phyloP scores from a whole-genome alignment of 306 rosid species.

The Nissolia schottii region DNA sequence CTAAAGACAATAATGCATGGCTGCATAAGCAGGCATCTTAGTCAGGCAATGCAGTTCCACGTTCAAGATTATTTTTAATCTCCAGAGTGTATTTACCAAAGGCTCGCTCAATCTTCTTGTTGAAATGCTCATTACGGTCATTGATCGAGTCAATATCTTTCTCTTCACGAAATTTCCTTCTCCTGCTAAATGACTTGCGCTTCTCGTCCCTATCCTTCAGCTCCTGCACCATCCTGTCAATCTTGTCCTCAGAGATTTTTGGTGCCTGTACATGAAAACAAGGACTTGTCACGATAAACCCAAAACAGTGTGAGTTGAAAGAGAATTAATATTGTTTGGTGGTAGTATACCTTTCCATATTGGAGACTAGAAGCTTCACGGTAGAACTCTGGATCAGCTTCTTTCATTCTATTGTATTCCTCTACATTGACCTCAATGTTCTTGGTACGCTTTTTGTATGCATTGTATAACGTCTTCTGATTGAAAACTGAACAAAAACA shows the following conservation, averaged over 20 bases:
- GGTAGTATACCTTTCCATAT: constrained; percentile 75
- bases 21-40: constrained; percentile 31
- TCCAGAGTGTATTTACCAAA: constrained; percentile 95
- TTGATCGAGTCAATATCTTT: constrained; percentile 97
- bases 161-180: constrained; percentile 88
- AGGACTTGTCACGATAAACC: constrained; percentile 5
- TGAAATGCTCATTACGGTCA: constrained; percentile 96
- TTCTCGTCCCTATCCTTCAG: constrained; percentile 80
- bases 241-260: constrained; percentile 75
- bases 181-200: constrained; percentile 76
- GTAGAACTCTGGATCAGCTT: constrained; percentile 95
- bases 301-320: background rate
- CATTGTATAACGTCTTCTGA: constrained; percentile 83
- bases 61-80: constrained; percentile 97
- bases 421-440: constrained; percentile 66
- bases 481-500: constrained; percentile 66
- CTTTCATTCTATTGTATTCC: constrained; percentile 90
- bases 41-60: constrained; percentile 97
- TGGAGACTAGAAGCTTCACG: constrained; percentile 98
- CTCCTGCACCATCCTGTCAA: constrained; percentile 93
- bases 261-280: constrained; percentile 55
- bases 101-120: constrained; percentile 98
- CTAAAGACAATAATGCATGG: background rate
- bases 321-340: background rate
- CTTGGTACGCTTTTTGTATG: constrained; percentile 84